Evolutionary conservation across 805 yeast species (phyloP), one percentile per base, ranked within the genome.

Genomic region (Sungouiella thailandica): DNA sequence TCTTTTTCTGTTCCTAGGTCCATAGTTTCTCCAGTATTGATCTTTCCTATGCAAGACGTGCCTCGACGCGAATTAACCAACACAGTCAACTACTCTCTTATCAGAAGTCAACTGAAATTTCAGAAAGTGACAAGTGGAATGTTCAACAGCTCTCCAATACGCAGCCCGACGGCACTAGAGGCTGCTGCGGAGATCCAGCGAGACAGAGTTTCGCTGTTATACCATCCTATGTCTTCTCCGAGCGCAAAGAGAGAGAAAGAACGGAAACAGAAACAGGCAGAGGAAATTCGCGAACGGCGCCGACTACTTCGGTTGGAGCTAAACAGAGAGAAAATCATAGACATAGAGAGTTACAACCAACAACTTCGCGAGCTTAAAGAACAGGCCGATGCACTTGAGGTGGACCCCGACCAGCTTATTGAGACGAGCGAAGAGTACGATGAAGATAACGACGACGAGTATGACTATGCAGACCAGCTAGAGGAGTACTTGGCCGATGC

Each of bases 201-300:
- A 7, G 29, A 25, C 23, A 39, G 51, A 7, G 41, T 41, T 4
- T 20, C 15, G 11, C 31, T 28, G 14, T 43, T 40, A 6, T 38
- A 34, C 17, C 41, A 34, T 17, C 51, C 51, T 5, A 35, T 47
- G 46, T 38, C 43, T 25, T 41, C 47, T 13, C 50, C 50, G 6
- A 18, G 36, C 10, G 31, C 28, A 17, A 24, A 13, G 13, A 20
- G 30, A 17, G 35, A 17, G 28, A 34, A 14, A 29, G 23, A n/a
- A 31, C 33, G 17, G 37, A 27, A 32, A n/a, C 25, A 17, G 13
- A 17, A 7, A 13, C 29, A 40, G 25, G 37, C 40, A 32, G 16
- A 28, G 29, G 31, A 29, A 17, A 26, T 31, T 24, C 40, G 51
- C 5, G 37, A 39, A 7, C 32, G 26, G 7, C 35, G 32, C 8